Percentiles rank a stretch among this genome's conserved stretches.
Evolutionary conservation across 2,329 filamentous ascomycete genomes (phyloP).

Genomic region (Xylariaceae sp.): DNA sequence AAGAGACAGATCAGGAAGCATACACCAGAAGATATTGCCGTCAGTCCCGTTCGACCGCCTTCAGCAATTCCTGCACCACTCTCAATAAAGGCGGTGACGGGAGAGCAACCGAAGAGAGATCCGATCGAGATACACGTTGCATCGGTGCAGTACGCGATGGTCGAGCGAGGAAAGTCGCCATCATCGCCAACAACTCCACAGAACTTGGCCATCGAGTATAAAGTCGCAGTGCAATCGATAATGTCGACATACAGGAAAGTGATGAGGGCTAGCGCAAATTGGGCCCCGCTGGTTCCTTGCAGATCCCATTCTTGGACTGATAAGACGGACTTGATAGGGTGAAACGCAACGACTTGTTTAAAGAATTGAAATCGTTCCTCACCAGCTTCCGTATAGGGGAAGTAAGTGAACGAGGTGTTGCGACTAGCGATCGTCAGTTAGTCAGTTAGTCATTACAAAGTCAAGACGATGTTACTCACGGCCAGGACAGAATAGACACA

Average conservation of each 20-base stretch:
- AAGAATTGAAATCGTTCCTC: constrained; percentile 71
- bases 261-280: constrained; percentile 72
- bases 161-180: constrained; percentile 84
- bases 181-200: constrained; percentile 67
- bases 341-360: constrained; percentile 71
- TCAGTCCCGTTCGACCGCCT: constrained; percentile 73
- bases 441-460: constrained; percentile 3
- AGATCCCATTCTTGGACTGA: constrained; percentile 70
- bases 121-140: constrained; percentile 73
- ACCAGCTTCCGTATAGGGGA: constrained; percentile 67
- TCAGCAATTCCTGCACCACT: constrained; percentile 76
- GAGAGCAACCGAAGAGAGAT: constrained; percentile 69
- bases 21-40: constrained; percentile 68
- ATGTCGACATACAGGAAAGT: constrained; percentile 82
- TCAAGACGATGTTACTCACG: constrained; percentile 47
- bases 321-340: constrained; percentile 67
- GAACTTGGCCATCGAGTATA: constrained; percentile 83
- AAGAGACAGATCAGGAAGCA: constrained; percentile 75
- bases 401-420: constrained; percentile 71
- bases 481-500: constrained; percentile 76
- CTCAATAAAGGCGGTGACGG: constrained; percentile 75
- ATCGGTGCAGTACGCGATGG: constrained; percentile 75
- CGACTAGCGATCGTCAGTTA: constrained; percentile 47
- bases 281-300: constrained; percentile 52
- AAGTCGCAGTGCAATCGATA: constrained; percentile 74